phyloP scores from a whole-genome alignment of 192 early-diverging fungal species.

The Podila verticillata region DNA sequence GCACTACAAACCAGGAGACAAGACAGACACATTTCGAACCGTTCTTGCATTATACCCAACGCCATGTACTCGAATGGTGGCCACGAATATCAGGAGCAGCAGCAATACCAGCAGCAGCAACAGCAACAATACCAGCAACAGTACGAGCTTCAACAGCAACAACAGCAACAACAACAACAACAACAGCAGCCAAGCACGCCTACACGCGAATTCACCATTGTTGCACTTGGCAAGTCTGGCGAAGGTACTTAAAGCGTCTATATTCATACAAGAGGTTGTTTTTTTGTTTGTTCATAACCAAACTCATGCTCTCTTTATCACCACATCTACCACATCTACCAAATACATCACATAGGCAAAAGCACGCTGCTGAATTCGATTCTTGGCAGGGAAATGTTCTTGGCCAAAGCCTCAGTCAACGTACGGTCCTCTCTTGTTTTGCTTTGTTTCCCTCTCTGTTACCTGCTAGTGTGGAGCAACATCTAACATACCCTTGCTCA shows the following conservation, averaged over 20 bases:
- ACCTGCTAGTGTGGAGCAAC: not conserved
- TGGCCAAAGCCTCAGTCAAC: constrained; percentile 53
- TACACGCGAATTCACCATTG: constrained; percentile 37
- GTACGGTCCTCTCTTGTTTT: constrained; percentile 19
- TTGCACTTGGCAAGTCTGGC: constrained; percentile 42
- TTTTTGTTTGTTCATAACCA: not conserved
- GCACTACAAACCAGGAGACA: too few relatives aligned
- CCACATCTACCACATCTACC: not conserved
- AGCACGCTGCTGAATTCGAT: constrained; percentile 59
- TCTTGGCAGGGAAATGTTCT: constrained; percentile 51
- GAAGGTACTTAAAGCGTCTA: constrained; percentile 16
- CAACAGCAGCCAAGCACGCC: constrained; percentile 8
- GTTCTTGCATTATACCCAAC: not conserved
- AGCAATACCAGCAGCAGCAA: constrained; percentile 24
- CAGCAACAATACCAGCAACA: constrained; percentile 22
- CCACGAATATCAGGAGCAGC: constrained; percentile 6
- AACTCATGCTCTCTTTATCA: not conserved
- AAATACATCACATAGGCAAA: too few relatives aligned
- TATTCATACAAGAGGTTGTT: not conserved
- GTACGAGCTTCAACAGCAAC: constrained; percentile 6
- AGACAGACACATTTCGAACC: too few relatives aligned
- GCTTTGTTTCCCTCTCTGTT: not conserved
- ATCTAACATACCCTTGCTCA: not conserved
- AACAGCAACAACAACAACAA: constrained; percentile 4
- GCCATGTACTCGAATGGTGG: not conserved